These are phyloP conservation scores for Ganoderma lucidum DNA, from an alignment of 1,284 basidiomycete genomes.

Conservation along the genomic window DNA sequence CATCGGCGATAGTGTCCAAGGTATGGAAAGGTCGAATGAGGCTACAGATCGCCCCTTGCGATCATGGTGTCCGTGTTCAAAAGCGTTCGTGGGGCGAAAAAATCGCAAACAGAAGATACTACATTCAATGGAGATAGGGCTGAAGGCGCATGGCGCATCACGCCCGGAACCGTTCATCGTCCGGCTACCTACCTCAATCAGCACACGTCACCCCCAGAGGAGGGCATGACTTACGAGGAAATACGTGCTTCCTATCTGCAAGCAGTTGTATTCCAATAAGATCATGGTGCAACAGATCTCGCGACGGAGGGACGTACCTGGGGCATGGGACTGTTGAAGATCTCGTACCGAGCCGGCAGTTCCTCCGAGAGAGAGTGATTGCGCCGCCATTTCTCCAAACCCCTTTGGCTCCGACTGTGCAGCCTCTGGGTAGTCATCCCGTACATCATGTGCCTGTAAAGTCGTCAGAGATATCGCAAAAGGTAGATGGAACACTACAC, in stretches of 20 bases:
- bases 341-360: neutral
- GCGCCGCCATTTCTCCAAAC: neutral
- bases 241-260: constrained; percentile 8
- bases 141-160: neutral
- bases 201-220: too few species aligned
- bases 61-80: neutral
- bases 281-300: neutral
- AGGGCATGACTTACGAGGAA: neutral
- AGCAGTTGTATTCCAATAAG: neutral
- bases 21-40: too few species aligned
- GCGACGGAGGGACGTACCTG: neutral
- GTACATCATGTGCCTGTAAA: neutral
- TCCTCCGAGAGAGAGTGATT: neutral
- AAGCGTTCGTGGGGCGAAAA: neutral
- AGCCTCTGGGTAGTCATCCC: neutral
- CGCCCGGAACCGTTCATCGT: neutral
- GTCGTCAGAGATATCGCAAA: neutral
- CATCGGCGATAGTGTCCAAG: too few species aligned
- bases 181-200: neutral
- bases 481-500: neutral
- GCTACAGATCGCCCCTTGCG: too few species aligned
- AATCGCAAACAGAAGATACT: neutral
- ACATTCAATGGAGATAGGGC: neutral
- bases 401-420: neutral
- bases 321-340: neutral